Base-by-base conservation (phyloP, 805 yeast species). In the Yarrowia sp. region DNA sequence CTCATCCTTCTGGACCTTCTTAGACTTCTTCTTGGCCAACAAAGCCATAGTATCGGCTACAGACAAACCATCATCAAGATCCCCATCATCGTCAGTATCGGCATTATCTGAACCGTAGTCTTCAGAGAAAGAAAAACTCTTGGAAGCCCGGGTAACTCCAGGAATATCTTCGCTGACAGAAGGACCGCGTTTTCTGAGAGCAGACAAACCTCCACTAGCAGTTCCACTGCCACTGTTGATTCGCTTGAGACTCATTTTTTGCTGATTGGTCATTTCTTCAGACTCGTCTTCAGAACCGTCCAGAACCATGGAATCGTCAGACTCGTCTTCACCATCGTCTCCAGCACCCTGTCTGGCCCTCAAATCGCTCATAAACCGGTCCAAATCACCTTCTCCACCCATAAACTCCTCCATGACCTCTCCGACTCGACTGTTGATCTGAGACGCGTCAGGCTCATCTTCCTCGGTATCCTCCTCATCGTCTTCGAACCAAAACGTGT, bases 401-500 rank as follows among this genome's bases (percentile, higher is more conserved):
- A 46, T 46, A 1, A 28, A 26, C 24, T 46, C 51, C 51, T 46
- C 35, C 51, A 44, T 44, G 21, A 44, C 49, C 33, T 44, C 33
- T 1, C 32, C 32, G 9, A 44, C 49, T 3, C 33, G 12, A 33
- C 28, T 33, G 33, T 28, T 46, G 22, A 46, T 28, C 28, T 26
- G 16, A 7, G n/a, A 4, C 8, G 48, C 30, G 14, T 24, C 21
- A 8, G 35, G 38, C 54, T 48, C 54, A 9, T 48, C 54, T 16
- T 48, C 54, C 54, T 48, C 54, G 14, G 54, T 48, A 12, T 48
- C 54, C 9, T 48, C 54, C 14, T 48, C 54, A 9, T 48, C 54
- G 26, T 48, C 54, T 6, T 36, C 49, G 21, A 24, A 32, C 16
- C 96, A 87, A 3, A 73, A 80, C 66, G 30, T 79, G 72, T 5